Evolutionary conservation across 495 filamentous ascomycete species (phyloP).

Genomic region (Penicillium pulvis): DNA sequence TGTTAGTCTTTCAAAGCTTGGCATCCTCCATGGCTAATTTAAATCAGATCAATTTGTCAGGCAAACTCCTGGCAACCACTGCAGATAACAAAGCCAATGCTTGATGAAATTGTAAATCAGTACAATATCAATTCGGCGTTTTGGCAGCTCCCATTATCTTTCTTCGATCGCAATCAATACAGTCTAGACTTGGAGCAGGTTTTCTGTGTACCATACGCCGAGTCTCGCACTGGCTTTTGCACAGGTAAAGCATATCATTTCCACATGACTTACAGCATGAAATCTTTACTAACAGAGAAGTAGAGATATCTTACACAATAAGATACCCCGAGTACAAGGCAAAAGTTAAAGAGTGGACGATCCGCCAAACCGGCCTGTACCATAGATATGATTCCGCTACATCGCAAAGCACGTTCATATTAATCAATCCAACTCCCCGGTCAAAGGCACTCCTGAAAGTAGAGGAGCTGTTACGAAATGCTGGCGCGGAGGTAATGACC

Average conservation of each 20-base stretch:
- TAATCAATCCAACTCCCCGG: slow-evolving; percentile 35
- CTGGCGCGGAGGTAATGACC: background rate
- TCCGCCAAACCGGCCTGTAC: slow-evolving; percentile 48
- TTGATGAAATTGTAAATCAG: slow-evolving; percentile 30
- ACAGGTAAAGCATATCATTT: slow-evolving; percentile 26
- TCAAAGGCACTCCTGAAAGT: slow-evolving; percentile 26
- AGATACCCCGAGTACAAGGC: slow-evolving; percentile 44
- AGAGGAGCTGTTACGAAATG: slow-evolving; percentile 24
- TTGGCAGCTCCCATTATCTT: slow-evolving; percentile 40
- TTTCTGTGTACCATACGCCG: slow-evolving; percentile 30
- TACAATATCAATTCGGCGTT: slow-evolving; percentile 29
- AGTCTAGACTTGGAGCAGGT: slow-evolving; percentile 32
- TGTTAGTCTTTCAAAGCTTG: slow-evolving; percentile 6
- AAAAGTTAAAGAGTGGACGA: slow-evolving; percentile 34
- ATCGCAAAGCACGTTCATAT: slow-evolving; percentile 31
- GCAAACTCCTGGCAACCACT: slow-evolving; percentile 44
- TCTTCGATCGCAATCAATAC: slow-evolving; percentile 38
- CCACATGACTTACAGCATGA: background rate
- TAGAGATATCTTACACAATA: slow-evolving; percentile 44
- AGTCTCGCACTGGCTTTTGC: slow-evolving; percentile 16
- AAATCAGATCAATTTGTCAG: slow-evolving; percentile 44
- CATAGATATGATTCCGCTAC: slow-evolving; percentile 35
- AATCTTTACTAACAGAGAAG: background rate
- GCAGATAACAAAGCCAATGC: slow-evolving; percentile 35
- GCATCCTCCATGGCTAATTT: background rate